Evolutionary conservation across 768 basidiomycete species (phyloP), one percentile per base, ranked within the genome.

Genomic region (Mycena vitilis): DNA sequence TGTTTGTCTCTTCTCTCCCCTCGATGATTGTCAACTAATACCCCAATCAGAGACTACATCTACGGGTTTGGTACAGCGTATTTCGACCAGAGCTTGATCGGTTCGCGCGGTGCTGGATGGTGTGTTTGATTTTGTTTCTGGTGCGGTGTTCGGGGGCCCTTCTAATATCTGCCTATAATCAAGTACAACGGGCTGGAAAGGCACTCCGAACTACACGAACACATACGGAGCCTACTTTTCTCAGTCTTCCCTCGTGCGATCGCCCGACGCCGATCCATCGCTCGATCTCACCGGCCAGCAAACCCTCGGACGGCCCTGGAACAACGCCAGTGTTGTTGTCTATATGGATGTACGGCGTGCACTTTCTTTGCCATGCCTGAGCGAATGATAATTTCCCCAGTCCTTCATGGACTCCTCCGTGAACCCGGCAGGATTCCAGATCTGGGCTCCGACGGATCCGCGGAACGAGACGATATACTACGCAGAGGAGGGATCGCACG

Each of bases 141-240:
- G 30, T 30, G 30, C 30, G 30, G 6, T 10, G 12, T 47, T 62
- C 16, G 38, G 6, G 38, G 9, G 81, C 76, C 80, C 54, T 82
- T 82, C 8, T 84, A 81, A 58, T 5, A 40, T 40, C 15, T 22
- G 6, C 18, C n/a, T 42, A 16, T 18, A 8, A 42, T 25, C 2
- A 5, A 84, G 82, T 1, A 79, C 85, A 9, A 79, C 79, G 5
- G 86, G 84, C 0, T 86, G 85, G 85, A 76, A 75, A 48, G 84
- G 85, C 8, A 78, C 69, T 12, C 69, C 69, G 13, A 71, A 71
- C 36, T 71, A 71, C 55, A 71, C 69, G 45, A 78, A 81, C 60
- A 76, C 75, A 13, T 80, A 81, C 54, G 82, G 81, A 7, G 80
- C 80, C 8, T 84, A 81, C 70, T 80, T 85, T 20, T 70, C 76